phyloP scores from a whole-genome alignment of 1,284 basidiomycete species.

The Cystobasidium slooffiae region DNA sequence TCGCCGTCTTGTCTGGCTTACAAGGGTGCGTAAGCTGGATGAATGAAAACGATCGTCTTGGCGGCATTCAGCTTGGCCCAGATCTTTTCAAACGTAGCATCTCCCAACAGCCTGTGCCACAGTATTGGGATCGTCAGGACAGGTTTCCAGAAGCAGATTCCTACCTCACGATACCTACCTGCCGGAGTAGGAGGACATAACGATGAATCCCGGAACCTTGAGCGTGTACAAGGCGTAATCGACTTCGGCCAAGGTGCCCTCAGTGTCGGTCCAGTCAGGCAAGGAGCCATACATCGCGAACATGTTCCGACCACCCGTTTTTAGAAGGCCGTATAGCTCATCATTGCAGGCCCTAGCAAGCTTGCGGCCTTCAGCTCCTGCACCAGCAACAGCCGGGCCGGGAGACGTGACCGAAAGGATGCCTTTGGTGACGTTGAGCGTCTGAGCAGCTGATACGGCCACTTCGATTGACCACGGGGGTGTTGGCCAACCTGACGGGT shows the following conservation, averaged over 20 bases:
- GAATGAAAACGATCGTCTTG: conserved; percentile 8
- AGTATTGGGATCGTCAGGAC: neutral
- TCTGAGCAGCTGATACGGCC: neutral
- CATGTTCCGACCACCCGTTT: neutral
- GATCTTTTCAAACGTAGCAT: neutral
- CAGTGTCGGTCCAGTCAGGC: neutral
- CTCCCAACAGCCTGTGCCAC: conserved; percentile 7
- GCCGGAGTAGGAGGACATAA: conserved; percentile 13
- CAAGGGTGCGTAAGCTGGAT: neutral
- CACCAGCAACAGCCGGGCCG: conserved; percentile 5
- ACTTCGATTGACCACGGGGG: neutral
- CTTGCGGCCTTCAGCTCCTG: neutral
- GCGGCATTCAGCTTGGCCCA: conserved; percentile 5
- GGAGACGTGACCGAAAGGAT: conserved; percentile 10
- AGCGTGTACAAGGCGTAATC: conserved; percentile 16
- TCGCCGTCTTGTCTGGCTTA: no score
- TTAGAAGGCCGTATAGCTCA: neutral
- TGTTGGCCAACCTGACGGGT: neutral
- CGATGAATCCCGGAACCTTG: neutral
- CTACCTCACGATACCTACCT: neutral
- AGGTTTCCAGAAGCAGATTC: neutral
- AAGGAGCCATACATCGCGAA: conserved; percentile 8
- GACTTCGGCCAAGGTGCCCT: conserved; percentile 12
- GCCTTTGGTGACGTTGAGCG: neutral
- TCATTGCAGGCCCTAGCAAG: conserved; percentile 5